These are phyloP conservation scores for Globisporangium uncinulatum DNA, from an alignment of 352 stramenopile genomes.

Conservation along the genomic window DNA sequence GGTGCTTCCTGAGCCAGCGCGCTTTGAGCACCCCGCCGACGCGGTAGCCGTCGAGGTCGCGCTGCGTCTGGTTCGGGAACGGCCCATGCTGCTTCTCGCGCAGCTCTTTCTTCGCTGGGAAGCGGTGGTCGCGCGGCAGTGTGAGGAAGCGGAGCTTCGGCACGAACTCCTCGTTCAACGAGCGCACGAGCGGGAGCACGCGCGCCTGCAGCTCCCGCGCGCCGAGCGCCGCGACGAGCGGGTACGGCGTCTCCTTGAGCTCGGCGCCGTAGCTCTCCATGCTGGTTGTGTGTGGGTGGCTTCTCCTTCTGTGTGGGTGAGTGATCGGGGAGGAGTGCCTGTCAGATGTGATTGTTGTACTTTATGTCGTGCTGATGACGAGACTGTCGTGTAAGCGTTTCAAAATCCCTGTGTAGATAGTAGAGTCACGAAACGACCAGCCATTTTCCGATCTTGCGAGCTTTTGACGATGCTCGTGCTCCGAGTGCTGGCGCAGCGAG, in stretches of 20 bases:
- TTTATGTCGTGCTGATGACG: too few species aligned
- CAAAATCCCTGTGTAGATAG: too few species aligned
- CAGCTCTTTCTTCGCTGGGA: conserved; percentile 79
- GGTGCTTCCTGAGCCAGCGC: conserved; percentile 85
- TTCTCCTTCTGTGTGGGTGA: too few species aligned
- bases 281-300: not conserved
- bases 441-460: too few species aligned
- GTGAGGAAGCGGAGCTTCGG: conserved; percentile 72
- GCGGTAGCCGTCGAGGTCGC: conserved; percentile 71
- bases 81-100: conserved; percentile 74
- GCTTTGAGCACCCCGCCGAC: conserved; percentile 73
- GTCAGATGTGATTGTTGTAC: not conserved
- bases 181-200: conserved; percentile 57
- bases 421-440: too few species aligned
- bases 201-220: conserved; percentile 68
- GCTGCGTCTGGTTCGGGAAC: conserved; percentile 79
- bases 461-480: not conserved
- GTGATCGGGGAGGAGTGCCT: not conserved
- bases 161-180: conserved; percentile 79
- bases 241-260: conserved; percentile 85
- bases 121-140: conserved; percentile 68
- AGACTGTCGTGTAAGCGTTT: too few species aligned
- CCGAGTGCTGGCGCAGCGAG: not conserved
- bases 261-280: conserved; percentile 84
- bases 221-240: conserved; percentile 77